These are phyloP conservation scores for Selaginella moellendorffii DNA, from an alignment of 75 land plant species.

Conservation along the genomic window DNA sequence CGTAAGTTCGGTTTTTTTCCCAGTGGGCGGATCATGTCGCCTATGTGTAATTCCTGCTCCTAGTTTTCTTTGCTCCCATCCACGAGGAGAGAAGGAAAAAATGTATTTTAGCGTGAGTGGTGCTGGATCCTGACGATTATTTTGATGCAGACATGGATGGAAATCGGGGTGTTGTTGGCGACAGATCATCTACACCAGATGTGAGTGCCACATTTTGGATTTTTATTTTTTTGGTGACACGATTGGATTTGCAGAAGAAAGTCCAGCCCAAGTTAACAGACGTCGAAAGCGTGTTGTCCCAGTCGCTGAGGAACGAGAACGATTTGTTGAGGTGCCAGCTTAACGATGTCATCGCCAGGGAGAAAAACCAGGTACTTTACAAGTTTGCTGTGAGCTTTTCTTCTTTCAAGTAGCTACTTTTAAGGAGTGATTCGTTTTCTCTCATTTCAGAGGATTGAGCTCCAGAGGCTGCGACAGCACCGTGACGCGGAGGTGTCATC, in stretches of 20 bases:
- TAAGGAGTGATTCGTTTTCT: background rate
- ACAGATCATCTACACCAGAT: background rate
- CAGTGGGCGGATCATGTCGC: no score
- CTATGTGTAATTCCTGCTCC: no score
- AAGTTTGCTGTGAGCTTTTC: background rate
- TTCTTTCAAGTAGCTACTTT: background rate
- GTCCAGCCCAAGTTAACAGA: conserved; percentile 6
- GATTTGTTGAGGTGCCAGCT: conserved; percentile 30
- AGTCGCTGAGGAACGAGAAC: conserved; percentile 27
- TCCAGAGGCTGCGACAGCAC: conserved; percentile 27
- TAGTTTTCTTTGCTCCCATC: no score
- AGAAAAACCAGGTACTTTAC: conserved; percentile 25
- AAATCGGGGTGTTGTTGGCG: background rate
- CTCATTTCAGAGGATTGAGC: conserved; percentile 21
- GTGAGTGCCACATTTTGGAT: background rate
- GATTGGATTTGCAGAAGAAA: conserved; percentile 1
- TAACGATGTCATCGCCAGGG: conserved; percentile 27
- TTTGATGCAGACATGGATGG: background rate
- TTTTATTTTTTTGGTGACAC: no score
- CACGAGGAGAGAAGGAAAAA: no score
- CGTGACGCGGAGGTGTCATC: conserved; percentile 30
- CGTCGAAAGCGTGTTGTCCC: conserved; percentile 15
- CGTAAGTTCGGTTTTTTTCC: no score
- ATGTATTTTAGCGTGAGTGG: no score
- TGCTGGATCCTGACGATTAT: no score